phyloP scores from a whole-genome alignment of 106 monocot species.

The Dendrobium catenatum region DNA sequence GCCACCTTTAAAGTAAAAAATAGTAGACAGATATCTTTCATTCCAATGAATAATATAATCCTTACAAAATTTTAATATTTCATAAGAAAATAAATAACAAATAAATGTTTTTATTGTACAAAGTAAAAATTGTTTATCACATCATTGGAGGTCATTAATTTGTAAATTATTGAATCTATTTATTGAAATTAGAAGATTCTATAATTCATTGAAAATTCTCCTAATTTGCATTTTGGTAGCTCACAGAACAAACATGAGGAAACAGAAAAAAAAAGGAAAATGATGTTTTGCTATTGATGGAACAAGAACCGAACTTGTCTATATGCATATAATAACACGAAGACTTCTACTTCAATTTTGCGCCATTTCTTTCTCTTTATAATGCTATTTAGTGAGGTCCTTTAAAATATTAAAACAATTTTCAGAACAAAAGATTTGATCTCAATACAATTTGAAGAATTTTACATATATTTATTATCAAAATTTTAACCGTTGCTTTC shows the following conservation, averaged over 20 bases:
- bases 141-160: neutral
- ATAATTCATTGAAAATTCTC: neutral
- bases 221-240: conserved; percentile 1
- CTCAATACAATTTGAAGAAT: neutral
- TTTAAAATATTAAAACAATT: no score
- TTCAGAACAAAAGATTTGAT: neutral
- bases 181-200: neutral
- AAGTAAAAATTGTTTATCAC: neutral
- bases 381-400: no score
- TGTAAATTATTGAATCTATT: neutral
- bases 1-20: no score
- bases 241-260: neutral
- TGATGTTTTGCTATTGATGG: neutral
- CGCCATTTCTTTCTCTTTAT: no score
- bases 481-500: neutral
- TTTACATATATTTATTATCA: no score
- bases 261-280: neutral
- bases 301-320: neutral
- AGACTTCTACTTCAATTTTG: no score
- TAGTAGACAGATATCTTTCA: no score
- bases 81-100: no score
- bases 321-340: neutral
- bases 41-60: no score
- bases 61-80: no score
- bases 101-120: no score